Evolutionary conservation across 169 alveolate genomes (phyloP).

Genomic region (Pseudocohnilembus persalinus): DNA sequence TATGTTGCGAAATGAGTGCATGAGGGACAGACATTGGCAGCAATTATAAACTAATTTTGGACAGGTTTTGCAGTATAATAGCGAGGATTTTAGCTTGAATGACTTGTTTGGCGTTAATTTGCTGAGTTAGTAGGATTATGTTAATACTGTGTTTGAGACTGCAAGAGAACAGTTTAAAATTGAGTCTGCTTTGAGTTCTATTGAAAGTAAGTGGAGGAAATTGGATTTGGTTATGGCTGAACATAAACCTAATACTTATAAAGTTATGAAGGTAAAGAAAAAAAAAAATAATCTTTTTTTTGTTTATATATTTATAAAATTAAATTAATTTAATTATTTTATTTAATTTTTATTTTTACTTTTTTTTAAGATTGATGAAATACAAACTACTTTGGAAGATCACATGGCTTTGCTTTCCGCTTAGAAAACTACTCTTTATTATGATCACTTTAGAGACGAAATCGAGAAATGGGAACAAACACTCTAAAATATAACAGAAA

Average conservation of each 20-base stretch:
- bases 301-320: too few species aligned
- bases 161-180: constrained; percentile 74
- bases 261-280: constrained; percentile 73
- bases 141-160: constrained; percentile 55
- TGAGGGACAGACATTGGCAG: constrained; percentile 83
- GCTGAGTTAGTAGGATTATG: constrained; percentile 59
- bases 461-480: constrained; percentile 90
- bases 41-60: constrained; percentile 61
- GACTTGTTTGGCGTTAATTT: constrained; percentile 64
- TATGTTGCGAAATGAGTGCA: constrained; percentile 63
- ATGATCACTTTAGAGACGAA: constrained; percentile 81
- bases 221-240: constrained; percentile 62
- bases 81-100: constrained; percentile 63
- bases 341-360: too few species aligned
- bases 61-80: constrained; percentile 60
- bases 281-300: too few species aligned
- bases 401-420: constrained; percentile 79
- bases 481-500: constrained; percentile 87
- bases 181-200: constrained; percentile 57
- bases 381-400: constrained; percentile 81
- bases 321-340: too few species aligned
- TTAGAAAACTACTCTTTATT: constrained; percentile 77
- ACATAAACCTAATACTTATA: constrained; percentile 76
- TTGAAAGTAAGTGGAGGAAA: constrained; percentile 61
- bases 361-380: too few species aligned